Percentiles rank a stretch among this genome's conserved stretches.
Evolutionary conservation across 2,329 filamentous ascomycete genomes (phyloP).

Genomic region (Fusarium metavorans): DNA sequence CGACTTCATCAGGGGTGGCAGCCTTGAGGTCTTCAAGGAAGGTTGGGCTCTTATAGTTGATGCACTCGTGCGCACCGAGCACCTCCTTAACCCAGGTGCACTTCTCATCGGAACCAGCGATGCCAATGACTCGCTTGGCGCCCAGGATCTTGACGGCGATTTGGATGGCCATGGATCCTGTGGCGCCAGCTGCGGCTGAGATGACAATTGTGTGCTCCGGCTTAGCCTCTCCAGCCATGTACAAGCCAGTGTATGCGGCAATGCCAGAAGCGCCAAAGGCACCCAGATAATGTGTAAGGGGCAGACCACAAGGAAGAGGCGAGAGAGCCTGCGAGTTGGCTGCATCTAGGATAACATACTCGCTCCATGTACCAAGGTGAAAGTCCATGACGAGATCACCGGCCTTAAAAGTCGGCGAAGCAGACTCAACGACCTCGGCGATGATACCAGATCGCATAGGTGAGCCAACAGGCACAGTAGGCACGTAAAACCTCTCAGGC

Average conservation of each 20-base stretch:
- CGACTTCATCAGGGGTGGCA: slow-evolving; percentile 44
- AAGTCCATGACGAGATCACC: slow-evolving; percentile 47
- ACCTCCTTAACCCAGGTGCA: slow-evolving; percentile 44
- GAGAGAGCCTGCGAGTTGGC: slow-evolving; percentile 40
- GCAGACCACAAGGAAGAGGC: slow-evolving; percentile 39
- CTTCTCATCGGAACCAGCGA: slow-evolving; percentile 46
- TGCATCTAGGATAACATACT: slow-evolving; percentile 43
- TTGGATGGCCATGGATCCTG: slow-evolving; percentile 47
- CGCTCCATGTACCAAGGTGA: slow-evolving; percentile 46
- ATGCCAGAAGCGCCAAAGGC: slow-evolving; percentile 46
- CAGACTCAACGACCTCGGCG: slow-evolving; percentile 45
- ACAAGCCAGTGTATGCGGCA: slow-evolving; percentile 43
- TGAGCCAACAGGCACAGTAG: slow-evolving; percentile 43
- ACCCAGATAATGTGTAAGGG: slow-evolving; percentile 45
- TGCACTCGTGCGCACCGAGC: slow-evolving; percentile 44
- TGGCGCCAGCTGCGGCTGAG: slow-evolving; percentile 45
- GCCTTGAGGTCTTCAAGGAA: slow-evolving; percentile 44
- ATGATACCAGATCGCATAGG: slow-evolving; percentile 47
- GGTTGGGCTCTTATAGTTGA: slow-evolving; percentile 48
- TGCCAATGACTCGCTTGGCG: slow-evolving; percentile 46
- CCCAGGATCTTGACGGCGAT: slow-evolving; percentile 45
- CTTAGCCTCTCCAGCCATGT: slow-evolving; percentile 42
- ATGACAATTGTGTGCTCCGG: slow-evolving; percentile 46
- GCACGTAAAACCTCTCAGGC: slow-evolving; percentile 46
- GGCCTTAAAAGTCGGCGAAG: slow-evolving; percentile 39